Percentiles rank a stretch among this genome's conserved stretches.
These are phyloP conservation scores for Alternaria rosae DNA, from an alignment of 2,329 filamentous ascomycete species.

Conservation along the genomic window DNA sequence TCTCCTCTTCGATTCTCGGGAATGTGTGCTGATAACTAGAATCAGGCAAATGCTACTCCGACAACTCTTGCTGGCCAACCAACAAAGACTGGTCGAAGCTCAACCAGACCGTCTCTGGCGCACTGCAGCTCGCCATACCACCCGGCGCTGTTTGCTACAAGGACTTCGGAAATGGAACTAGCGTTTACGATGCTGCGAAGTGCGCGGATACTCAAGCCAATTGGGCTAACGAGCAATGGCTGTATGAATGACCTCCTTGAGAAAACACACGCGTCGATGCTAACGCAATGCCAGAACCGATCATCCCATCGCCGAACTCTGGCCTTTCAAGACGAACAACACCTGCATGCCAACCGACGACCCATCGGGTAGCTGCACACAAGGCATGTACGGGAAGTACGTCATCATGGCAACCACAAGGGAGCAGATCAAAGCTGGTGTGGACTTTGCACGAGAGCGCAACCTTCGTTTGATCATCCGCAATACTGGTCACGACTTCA, in stretches of 20 bases:
- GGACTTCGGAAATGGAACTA: conserved; percentile 29
- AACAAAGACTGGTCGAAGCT: conserved; percentile 34
- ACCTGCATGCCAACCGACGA: conserved; percentile 40
- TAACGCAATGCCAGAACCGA: conserved; percentile 33
- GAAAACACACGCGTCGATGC: neutral
- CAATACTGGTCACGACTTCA: conserved; percentile 49
- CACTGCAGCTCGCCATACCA: conserved; percentile 38
- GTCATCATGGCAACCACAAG: conserved; percentile 45
- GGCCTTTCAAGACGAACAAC: conserved; percentile 46
- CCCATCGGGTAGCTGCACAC: conserved; percentile 37
- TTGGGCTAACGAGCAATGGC: conserved; percentile 40
- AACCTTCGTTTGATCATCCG: conserved; percentile 45
- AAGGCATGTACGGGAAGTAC: conserved; percentile 44
- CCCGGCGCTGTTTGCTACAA: conserved; percentile 42
- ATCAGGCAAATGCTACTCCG: conserved; percentile 44
- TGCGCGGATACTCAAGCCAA: conserved; percentile 38
- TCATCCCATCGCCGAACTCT: conserved; percentile 41
- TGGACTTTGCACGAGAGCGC: conserved; percentile 43
- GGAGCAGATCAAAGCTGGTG: conserved; percentile 42
- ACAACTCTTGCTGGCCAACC: conserved; percentile 45
- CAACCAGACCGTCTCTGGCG: conserved; percentile 40
- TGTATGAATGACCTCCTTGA: conserved; percentile 27
- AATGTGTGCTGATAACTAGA: neutral
- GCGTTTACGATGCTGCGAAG: conserved; percentile 32
- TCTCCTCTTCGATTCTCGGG: no score